A percentile compares a stretch with the other conserved stretches of the same genome.
Conservation (phyloP, 116 monocot species). For the Posidonia oceanica region DNA sequence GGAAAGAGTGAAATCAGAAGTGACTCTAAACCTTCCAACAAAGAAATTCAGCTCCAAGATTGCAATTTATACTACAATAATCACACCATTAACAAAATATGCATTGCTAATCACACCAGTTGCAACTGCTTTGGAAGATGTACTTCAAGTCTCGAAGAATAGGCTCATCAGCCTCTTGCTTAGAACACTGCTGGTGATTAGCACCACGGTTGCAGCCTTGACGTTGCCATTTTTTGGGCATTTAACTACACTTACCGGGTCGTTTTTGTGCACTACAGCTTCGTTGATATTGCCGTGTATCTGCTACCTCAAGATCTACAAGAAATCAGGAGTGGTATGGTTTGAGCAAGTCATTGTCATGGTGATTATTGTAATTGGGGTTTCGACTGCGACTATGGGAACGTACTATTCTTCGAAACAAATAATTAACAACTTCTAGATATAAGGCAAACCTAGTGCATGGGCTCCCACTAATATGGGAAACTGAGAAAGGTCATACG, state of each 20-base stretch:
- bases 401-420: conserved; percentile 51
- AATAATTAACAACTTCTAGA: conserved; percentile 13
- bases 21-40: conserved; percentile 65
- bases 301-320: conserved; percentile 74
- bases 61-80: conserved; percentile 73
- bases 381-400: conserved; percentile 32
- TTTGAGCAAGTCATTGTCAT: conserved; percentile 23
- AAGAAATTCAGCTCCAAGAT: conserved; percentile 41
- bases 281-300: conserved; percentile 59
- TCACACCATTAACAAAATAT: conserved; percentile 68
- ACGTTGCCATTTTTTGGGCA: conserved; percentile 60
- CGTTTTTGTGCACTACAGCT: conserved; percentile 46
- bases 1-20: conserved; percentile 37
- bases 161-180: conserved; percentile 17
- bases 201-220: conserved; percentile 44
- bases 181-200: conserved; percentile 43
- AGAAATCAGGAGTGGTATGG: conserved; percentile 1
- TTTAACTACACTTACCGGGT: conserved; percentile 52
- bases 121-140: conserved; percentile 50
- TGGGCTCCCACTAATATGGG: no score
- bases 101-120: conserved; percentile 58
- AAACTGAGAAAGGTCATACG: no score
- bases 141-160: conserved; percentile 24
- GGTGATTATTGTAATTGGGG: conserved; percentile 37
- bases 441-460: no score